phyloP scores from a whole-genome alignment of 2,329 filamentous ascomycete species.

The Ilyonectria sp. region DNA sequence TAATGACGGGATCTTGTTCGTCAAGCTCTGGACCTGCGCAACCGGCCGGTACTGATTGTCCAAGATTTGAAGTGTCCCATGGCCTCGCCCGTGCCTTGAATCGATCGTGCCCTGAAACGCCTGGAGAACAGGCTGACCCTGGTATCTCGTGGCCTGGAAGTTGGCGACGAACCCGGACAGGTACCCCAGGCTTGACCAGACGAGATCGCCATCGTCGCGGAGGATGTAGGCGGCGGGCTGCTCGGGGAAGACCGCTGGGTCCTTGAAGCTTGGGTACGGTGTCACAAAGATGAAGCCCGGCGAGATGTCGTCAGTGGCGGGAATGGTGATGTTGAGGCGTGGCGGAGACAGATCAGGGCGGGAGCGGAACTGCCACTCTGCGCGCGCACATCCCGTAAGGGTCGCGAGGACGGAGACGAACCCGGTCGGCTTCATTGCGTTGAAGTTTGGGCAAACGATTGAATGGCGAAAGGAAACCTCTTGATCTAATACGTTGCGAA shows the following conservation, averaged over 20 bases:
- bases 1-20: conserved; percentile 64
- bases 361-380: conserved; percentile 43
- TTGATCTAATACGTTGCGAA: background rate
- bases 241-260: conserved; percentile 57
- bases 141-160: conserved; percentile 64
- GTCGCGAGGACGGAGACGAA: conserved; percentile 11
- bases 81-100: conserved; percentile 64
- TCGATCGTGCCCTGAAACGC: conserved; percentile 68
- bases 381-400: conserved; percentile 18
- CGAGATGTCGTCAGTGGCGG: conserved; percentile 55
- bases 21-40: conserved; percentile 63
- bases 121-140: conserved; percentile 66
- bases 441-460: background rate
- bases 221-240: conserved; percentile 70
- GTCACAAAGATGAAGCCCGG: conserved; percentile 60
- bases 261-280: conserved; percentile 52
- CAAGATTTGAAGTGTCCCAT: conserved; percentile 67
- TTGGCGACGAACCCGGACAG: conserved; percentile 67
- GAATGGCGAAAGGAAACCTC: background rate
- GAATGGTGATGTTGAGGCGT: conserved; percentile 57
- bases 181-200: conserved; percentile 70
- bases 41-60: conserved; percentile 68
- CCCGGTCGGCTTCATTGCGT: conserved; percentile 19
- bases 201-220: conserved; percentile 66
- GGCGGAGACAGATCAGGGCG: conserved; percentile 39